phyloP scores from a whole-genome alignment of 148 eudicot species.

The Nepenthes mirabilis region DNA sequence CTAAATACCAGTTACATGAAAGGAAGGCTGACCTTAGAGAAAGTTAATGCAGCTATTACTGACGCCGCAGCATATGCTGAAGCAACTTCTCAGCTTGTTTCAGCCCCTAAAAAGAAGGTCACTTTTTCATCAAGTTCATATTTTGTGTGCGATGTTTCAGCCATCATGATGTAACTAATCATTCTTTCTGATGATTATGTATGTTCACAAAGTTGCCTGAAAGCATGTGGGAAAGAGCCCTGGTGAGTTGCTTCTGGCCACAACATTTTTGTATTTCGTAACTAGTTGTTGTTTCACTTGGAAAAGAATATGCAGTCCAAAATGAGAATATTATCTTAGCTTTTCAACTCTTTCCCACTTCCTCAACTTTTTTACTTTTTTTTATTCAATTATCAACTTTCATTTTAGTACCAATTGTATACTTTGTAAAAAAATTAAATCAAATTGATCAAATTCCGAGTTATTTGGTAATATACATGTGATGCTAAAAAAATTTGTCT shows the following conservation, averaged over 20 bases:
- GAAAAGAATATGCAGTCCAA: background rate
- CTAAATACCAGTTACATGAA: constrained; percentile 62
- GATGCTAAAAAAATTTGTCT: too few species aligned
- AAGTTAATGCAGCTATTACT: constrained; percentile 73
- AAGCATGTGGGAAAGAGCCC: constrained; percentile 59
- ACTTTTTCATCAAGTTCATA: constrained; percentile 1
- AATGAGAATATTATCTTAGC: too few species aligned
- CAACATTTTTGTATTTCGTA: background rate
- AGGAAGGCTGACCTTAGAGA: constrained; percentile 84
- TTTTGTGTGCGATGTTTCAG: constrained; percentile 5
- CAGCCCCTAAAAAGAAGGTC: constrained; percentile 91
- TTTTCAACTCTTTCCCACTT: too few species aligned
- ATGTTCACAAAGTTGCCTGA: constrained; percentile 55
- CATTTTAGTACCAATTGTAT: too few species aligned
- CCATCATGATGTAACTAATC: constrained; percentile 15
- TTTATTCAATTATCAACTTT: too few species aligned
- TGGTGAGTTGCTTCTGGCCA: constrained; percentile 41
- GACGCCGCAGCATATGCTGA: constrained; percentile 89
- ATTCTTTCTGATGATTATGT: constrained; percentile 3
- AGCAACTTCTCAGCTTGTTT: constrained; percentile 66
- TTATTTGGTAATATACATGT: too few species aligned
- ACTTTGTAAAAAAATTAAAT: too few species aligned
- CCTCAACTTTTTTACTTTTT: too few species aligned
- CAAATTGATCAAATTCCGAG: too few species aligned
- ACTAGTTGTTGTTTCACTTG: background rate